Base-by-base conservation (phyloP, 352 stramenopile species). In the Blastocystis sp. region DNA sequence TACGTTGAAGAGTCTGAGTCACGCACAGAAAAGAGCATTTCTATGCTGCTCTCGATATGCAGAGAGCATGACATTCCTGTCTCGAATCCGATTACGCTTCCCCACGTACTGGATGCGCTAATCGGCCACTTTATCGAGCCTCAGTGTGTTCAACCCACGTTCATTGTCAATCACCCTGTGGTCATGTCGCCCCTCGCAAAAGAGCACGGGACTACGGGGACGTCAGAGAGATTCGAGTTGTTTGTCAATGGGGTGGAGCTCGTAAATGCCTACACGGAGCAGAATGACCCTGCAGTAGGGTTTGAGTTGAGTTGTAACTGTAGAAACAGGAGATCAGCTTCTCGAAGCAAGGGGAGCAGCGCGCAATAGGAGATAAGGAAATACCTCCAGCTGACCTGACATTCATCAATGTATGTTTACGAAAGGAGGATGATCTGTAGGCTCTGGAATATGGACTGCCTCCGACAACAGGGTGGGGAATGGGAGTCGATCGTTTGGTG, bases 231-330 rank as follows among this genome's bases (percentile, higher is more conserved):
- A 76, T 99, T 99, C 90, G 97, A 99, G 93, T 92, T 99, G 29
- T 99, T 99, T 92, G 92, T 98, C 2, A 94, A 95, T 15, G 96
- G 97, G 55, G 91, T 95, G 23, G 97, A 99, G 91, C 94, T 98
- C 90, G 97, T 95, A 80, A 99, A 99, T 92, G 97, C 97, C 15
- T 99, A 98, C 93, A 98, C 95, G 90, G 97, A 99, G 92, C 93
- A 99, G 54, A 99, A 98, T 89, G 97, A 98, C 92, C 96, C 97
- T 18, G 94, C 96, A 5, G 94, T 96, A 90, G 93, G 96, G 91
- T 82, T 93, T 26, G 68, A 91, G 41, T 90, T 94, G 56, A 97
- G 90, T 92, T 95, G 89, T 91, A 66, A 29, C 20, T 13, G 15
- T 90, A 84, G 80, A 88, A 56, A 11, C 93, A 95, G 91, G 92